phyloP scores from a whole-genome alignment of 192 early-diverging fungal genomes.

The Coemansia sp. region DNA sequence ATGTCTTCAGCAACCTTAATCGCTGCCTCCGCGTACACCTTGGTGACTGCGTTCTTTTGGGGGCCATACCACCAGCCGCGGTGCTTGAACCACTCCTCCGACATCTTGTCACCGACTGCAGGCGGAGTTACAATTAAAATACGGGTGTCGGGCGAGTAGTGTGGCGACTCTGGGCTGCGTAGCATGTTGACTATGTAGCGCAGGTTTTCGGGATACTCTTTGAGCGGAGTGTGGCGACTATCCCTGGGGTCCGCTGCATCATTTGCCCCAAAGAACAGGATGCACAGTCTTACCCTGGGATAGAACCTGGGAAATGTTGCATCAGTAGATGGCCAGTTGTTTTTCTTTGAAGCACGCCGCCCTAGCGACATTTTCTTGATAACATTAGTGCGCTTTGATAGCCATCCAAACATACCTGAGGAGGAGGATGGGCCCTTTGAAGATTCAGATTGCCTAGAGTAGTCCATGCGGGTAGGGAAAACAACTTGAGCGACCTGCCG shows the following conservation, averaged over 20 bases:
- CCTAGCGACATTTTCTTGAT: not conserved
- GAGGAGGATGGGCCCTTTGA: not conserved
- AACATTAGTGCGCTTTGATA: not conserved
- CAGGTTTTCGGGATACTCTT: slow-evolving; percentile 64
- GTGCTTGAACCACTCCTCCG: not conserved
- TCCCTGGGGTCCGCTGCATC: slow-evolving; percentile 62
- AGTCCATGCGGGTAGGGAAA: slow-evolving; percentile 38
- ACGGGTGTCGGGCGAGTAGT: slow-evolving; percentile 62
- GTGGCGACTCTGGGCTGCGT: slow-evolving; percentile 53
- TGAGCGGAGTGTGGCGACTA: slow-evolving; percentile 64
- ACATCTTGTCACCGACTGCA: slow-evolving; percentile 61
- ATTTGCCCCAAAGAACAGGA: slow-evolving; percentile 84
- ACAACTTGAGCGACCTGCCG: slow-evolving; percentile 60
- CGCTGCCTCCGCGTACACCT: slow-evolving; percentile 58
- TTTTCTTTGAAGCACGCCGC: not conserved
- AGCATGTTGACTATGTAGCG: slow-evolving; percentile 61
- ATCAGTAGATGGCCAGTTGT: slow-evolving; percentile 6
- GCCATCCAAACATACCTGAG: not conserved
- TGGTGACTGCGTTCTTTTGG: slow-evolving; percentile 46
- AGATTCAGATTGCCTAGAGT: not conserved
- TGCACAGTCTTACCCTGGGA: slow-evolving; percentile 10
- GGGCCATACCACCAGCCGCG: not conserved
- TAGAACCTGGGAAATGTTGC: not conserved
- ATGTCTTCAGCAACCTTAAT: slow-evolving; percentile 46
- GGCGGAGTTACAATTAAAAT: slow-evolving; percentile 77